Conservation (phyloP, 768 basidiomycete genomes). For the Krasilnikovozyma curviuscula region DNA sequence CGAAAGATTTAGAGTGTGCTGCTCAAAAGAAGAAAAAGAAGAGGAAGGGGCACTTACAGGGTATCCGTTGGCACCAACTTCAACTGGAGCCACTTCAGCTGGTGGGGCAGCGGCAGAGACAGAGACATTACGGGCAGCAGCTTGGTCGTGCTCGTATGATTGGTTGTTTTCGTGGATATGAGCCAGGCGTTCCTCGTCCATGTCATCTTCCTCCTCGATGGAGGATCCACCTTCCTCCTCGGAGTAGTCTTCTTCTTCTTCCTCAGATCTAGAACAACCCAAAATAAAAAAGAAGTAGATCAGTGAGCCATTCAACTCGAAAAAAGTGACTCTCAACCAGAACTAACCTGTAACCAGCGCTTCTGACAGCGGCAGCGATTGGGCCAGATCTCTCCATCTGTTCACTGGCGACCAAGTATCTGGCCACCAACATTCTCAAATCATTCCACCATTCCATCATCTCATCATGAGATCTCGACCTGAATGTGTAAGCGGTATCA, state of each 20-base stretch:
- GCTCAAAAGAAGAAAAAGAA: not conserved
- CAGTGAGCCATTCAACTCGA: not conserved
- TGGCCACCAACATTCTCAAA: slow-evolving; percentile 72
- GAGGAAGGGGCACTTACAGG: slow-evolving; percentile 32
- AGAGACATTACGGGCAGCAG: slow-evolving; percentile 24
- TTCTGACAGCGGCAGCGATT: slow-evolving; percentile 74
- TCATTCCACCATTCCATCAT: slow-evolving; percentile 99
- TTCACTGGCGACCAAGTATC: slow-evolving; percentile 86
- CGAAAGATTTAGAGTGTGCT: no score
- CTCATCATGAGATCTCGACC: slow-evolving; percentile 71
- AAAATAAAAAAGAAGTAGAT: slow-evolving; percentile 3
- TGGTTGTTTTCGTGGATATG: slow-evolving; percentile 8
- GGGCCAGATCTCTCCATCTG: slow-evolving; percentile 80
- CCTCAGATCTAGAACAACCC: slow-evolving; percentile 21
- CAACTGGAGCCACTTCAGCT: slow-evolving; percentile 29
- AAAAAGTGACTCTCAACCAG: slow-evolving; percentile 21
- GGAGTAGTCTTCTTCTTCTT: slow-evolving; percentile 25
- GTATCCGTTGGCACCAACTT: slow-evolving; percentile 39
- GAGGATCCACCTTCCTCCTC: slow-evolving; percentile 42
- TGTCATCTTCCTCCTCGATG: slow-evolving; percentile 35
- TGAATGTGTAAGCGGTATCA: slow-evolving; percentile 66
- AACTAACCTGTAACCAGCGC: slow-evolving; percentile 45
- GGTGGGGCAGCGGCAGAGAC: slow-evolving; percentile 32
- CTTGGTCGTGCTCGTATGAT: slow-evolving; percentile 31
- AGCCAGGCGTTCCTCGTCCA: slow-evolving; percentile 34